phyloP scores from a whole-genome alignment of 371 early-diverging fungal genomes.

The Mortierella sp. region DNA sequence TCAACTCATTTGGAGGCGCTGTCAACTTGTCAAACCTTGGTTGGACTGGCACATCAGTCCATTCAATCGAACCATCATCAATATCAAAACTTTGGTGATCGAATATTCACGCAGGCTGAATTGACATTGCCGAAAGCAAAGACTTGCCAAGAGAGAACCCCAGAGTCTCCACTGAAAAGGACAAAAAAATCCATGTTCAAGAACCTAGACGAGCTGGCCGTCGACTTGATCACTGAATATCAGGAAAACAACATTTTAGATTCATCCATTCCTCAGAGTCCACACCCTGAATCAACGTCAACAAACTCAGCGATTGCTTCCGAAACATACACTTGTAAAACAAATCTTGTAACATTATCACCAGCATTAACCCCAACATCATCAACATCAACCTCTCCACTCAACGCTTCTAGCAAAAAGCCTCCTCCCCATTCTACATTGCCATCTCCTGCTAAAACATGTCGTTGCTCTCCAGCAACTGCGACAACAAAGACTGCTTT shows the following conservation, averaged over 20 bases:
- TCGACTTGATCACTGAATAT: not conserved
- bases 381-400: constrained; percentile 5
- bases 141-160: not conserved
- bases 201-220: constrained; percentile 33
- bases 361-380: constrained; percentile 11
- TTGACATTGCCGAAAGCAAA: not conserved
- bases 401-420: not conserved
- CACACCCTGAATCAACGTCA: not conserved
- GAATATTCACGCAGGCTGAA: not conserved
- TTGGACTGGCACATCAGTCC: constrained; percentile 11
- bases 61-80: constrained; percentile 12
- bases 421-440: constrained; percentile 3
- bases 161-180: constrained; percentile 13
- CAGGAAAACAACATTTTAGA: not conserved
- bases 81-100: not conserved
- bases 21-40: not conserved
- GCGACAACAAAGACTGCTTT: constrained; percentile 23
- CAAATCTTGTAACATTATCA: not conserved
- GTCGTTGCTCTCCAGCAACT: constrained; percentile 14
- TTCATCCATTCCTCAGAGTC: not conserved
- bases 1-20: not conserved
- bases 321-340: not conserved
- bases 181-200: constrained; percentile 33
- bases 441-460: constrained; percentile 9
- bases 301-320: not conserved